Percentiles rank a stretch among this genome's conserved stretches.
Evolutionary conservation across 306 rosid species (phyloP).

Genomic region (Fragaria nilgerrensis): DNA sequence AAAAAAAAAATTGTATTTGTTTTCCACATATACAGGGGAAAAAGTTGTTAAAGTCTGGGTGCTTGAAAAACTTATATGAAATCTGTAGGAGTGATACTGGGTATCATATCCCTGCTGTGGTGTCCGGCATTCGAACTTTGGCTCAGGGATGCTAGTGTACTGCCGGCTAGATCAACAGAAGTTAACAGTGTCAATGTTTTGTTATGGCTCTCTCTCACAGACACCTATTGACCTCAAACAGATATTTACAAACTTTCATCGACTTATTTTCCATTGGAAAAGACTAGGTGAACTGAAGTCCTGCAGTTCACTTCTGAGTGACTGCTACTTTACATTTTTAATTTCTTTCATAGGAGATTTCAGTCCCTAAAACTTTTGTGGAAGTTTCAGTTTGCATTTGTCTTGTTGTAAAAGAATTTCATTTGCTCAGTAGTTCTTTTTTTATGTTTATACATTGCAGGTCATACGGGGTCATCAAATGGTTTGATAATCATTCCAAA

Average conservation of each 20-base stretch:
- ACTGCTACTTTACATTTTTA: background rate
- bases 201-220: background rate
- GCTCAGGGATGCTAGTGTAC: background rate
- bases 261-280: background rate
- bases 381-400: background rate
- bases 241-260: background rate
- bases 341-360: background rate
- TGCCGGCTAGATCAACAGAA: background rate
- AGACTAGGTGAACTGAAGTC: background rate
- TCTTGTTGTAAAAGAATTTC: background rate
- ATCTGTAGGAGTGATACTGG: background rate
- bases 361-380: background rate
- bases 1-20: background rate
- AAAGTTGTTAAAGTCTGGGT: background rate
- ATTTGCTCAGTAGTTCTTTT: slow-evolving; percentile 9
- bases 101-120: background rate
- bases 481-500: slow-evolving; percentile 58
- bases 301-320: background rate
- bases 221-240: too few species aligned
- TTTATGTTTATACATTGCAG: slow-evolving; percentile 36
- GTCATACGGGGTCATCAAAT: slow-evolving; percentile 66
- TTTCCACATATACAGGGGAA: background rate
- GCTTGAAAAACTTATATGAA: too few species aligned
- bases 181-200: background rate
- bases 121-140: background rate